These are phyloP conservation scores for Epichloe sibirici DNA, from an alignment of 2,329 filamentous ascomycete genomes.

Conservation along the genomic window DNA sequence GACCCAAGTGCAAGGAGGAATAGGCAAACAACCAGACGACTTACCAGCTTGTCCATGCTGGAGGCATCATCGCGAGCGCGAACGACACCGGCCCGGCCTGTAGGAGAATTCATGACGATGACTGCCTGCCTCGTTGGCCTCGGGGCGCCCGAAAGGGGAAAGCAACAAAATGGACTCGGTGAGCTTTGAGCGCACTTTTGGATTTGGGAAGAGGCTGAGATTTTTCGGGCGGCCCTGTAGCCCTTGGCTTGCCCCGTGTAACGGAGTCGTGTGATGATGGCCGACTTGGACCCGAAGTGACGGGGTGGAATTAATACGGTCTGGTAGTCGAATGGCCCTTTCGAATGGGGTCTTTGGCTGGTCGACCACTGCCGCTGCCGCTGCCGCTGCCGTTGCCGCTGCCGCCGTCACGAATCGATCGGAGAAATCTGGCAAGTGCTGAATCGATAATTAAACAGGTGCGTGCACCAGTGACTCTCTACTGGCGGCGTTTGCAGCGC, in stretches of 20 bases:
- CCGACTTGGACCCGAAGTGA: conserved; percentile 9
- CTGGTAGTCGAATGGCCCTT: no score
- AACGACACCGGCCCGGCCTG: conserved; percentile 46
- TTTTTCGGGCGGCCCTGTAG: conserved; percentile 4
- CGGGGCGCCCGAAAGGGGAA: conserved; percentile 7
- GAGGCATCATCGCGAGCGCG: conserved; percentile 38
- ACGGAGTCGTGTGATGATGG: conserved; percentile 12
- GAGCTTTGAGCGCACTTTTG: neutral
- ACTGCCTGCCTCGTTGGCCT: conserved; percentile 8
- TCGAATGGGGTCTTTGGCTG: neutral
- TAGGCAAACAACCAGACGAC: conserved; percentile 14
- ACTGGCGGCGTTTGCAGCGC: no score
- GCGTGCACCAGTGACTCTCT: no score
- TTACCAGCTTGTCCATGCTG: conserved; percentile 48
- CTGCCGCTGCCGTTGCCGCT: no score
- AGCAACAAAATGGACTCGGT: conserved; percentile 3
- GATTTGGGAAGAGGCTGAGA: conserved; percentile 5
- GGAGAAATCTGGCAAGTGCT: no score
- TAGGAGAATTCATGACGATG: conserved; percentile 27
- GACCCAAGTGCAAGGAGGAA: conserved; percentile 4
- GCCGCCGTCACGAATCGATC: no score
- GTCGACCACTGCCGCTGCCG: neutral
- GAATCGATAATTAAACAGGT: no score
- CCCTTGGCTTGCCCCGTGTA: conserved; percentile 3
- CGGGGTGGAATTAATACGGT: conserved; percentile 9